Evolutionary conservation across 129 eudicot species (phyloP).

Genomic region (Chrysanthemum seticuspe): DNA sequence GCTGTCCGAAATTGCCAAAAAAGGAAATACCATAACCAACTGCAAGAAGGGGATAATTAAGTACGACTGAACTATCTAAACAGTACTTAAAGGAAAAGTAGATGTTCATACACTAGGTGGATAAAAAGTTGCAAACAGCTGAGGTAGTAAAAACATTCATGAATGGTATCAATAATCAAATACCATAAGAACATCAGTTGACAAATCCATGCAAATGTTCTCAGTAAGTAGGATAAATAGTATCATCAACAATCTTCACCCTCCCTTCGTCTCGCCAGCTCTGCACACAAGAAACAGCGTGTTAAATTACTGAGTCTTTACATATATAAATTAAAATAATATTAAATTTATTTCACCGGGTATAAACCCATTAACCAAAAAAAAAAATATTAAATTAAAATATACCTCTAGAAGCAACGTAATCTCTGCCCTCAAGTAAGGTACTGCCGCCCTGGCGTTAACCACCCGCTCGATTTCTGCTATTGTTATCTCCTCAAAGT

Average conservation of each 20-base stretch:
- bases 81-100: neutral
- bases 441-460: constrained; percentile 54
- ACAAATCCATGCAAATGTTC: neutral
- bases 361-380: too few relatives aligned
- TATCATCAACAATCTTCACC: constrained; percentile 48
- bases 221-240: constrained; percentile 45
- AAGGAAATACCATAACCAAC: neutral
- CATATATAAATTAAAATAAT: neutral
- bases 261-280: constrained; percentile 50
- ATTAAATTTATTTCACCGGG: too few relatives aligned
- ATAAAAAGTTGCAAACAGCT: constrained; percentile 17
- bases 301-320: neutral
- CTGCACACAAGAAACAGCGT: constrained; percentile 31
- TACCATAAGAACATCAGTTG: neutral
- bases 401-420: constrained; percentile 66
- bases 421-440: constrained; percentile 69
- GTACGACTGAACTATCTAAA: too few relatives aligned
- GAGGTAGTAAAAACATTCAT: neutral
- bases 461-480: constrained; percentile 68
- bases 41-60: too few relatives aligned
- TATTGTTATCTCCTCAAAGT: constrained; percentile 66
- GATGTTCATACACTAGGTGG: constrained; percentile 13
- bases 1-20: neutral
- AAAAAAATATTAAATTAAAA: too few relatives aligned
- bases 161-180: neutral